Percentiles rank a stretch among this genome's conserved stretches.
These are phyloP conservation scores for Brettanomyces sp. DNA, from an alignment of 805 yeast genomes.

Conservation along the genomic window DNA sequence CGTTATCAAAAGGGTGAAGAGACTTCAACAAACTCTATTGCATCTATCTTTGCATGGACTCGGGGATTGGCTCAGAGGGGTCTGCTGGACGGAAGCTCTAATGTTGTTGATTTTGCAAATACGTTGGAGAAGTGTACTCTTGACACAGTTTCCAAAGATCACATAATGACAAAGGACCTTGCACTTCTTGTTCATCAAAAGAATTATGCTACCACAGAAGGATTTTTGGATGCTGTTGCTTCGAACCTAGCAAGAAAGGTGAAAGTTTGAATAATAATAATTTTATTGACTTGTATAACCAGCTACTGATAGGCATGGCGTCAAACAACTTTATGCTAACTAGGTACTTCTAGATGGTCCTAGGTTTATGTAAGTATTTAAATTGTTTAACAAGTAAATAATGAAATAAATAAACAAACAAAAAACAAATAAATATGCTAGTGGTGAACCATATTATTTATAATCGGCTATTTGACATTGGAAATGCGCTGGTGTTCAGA, in stretches of 20 bases:
- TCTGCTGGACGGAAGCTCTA: conserved; percentile 61
- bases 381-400: no score
- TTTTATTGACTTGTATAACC: background rate
- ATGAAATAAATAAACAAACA: background rate
- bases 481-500: conserved; percentile 2
- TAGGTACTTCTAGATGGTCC: background rate
- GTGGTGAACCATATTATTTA: no score
- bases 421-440: no score
- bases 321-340: background rate
- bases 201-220: conserved; percentile 63
- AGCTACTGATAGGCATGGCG: background rate
- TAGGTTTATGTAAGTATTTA: no score
- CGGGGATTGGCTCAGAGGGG: conserved; percentile 80
- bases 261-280: conserved; percentile 5
- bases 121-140: conserved; percentile 57
- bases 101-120: conserved; percentile 58
- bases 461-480: background rate
- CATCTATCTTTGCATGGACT: conserved; percentile 82
- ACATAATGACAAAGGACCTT: conserved; percentile 75
- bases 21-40: conserved; percentile 79
- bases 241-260: conserved; percentile 23
- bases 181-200: conserved; percentile 56
- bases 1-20: conserved; percentile 74
- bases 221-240: conserved; percentile 71
- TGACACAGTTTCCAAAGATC: conserved; percentile 65